Percentiles rank a stretch among this genome's conserved stretches.
Conservation (phyloP, 257 asterid genomes). For the Solanum virginianum region DNA sequence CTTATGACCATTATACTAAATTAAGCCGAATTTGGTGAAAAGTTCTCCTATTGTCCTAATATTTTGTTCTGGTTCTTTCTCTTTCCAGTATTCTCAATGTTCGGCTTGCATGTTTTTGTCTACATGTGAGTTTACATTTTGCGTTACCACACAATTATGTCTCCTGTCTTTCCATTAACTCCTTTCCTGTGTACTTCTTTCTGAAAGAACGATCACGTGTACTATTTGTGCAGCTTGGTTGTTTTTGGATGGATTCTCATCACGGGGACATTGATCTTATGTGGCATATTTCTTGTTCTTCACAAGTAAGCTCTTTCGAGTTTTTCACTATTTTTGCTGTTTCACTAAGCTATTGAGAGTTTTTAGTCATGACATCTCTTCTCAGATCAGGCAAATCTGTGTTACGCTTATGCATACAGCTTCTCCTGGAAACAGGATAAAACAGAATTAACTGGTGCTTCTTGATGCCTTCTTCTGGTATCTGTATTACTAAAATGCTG, state of each 20-base stretch:
- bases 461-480: neutral
- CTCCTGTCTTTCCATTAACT: neutral
- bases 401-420: neutral
- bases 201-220: neutral
- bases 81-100: constrained; percentile 22
- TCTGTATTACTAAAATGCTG: neutral
- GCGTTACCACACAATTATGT: neutral
- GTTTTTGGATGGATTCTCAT: constrained; percentile 30
- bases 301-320: constrained; percentile 13
- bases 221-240: constrained; percentile 13
- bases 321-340: neutral
- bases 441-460: neutral
- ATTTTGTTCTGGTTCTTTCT: neutral
- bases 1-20: neutral
- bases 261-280: constrained; percentile 14
- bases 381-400: neutral
- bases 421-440: neutral
- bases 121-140: constrained; percentile 12
- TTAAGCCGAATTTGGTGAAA: neutral
- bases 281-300: constrained; percentile 24
- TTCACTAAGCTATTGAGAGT: neutral
- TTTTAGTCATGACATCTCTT: neutral
- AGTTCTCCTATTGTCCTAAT: neutral
- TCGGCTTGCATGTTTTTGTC: constrained; percentile 18
- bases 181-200: neutral